These are phyloP conservation scores for Hyaloperonospora arabidopsidis DNA, from an alignment of 352 stramenopile genomes.

Conservation along the genomic window DNA sequence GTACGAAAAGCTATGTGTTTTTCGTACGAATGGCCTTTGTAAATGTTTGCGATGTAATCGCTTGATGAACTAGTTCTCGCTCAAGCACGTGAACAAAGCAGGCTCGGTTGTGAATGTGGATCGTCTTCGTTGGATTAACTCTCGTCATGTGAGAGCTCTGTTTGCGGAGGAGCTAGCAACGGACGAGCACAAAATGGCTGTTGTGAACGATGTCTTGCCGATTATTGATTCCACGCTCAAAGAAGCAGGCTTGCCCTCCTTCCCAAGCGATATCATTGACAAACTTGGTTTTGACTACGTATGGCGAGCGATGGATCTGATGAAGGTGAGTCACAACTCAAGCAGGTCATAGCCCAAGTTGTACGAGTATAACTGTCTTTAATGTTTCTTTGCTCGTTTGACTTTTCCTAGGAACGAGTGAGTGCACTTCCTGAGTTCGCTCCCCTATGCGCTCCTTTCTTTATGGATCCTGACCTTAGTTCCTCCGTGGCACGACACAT, in stretches of 20 bases:
- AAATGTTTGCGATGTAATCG: background rate
- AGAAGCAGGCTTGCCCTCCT: slow-evolving; percentile 22
- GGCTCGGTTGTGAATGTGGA: slow-evolving; percentile 84
- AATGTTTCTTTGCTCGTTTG: background rate
- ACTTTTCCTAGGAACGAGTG: slow-evolving; percentile 52
- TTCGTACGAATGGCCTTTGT: background rate
- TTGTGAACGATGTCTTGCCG: slow-evolving; percentile 57
- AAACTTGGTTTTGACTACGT: slow-evolving; percentile 63
- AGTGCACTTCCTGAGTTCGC: slow-evolving; percentile 73
- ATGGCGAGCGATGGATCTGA: slow-evolving; percentile 67
- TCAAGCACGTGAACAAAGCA: slow-evolving; percentile 85
- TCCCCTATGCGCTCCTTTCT: slow-evolving; percentile 67
- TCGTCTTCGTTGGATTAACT: slow-evolving; percentile 85
- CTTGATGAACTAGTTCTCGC: slow-evolving; percentile 48
- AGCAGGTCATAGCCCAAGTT: background rate
- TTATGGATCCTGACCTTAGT: slow-evolving; percentile 47
- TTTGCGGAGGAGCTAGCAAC: slow-evolving; percentile 47
- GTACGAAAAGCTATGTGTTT: slow-evolving; percentile 21
- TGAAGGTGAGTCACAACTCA: slow-evolving; percentile 47
- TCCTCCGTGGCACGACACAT: slow-evolving; percentile 48
- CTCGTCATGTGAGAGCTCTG: slow-evolving; percentile 70
- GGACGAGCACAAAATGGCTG: slow-evolving; percentile 33
- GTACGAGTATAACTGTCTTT: background rate
- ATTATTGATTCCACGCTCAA: slow-evolving; percentile 50
- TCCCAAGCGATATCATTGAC: slow-evolving; percentile 31